Conservation (phyloP, 1,284 basidiomycete species). For the Trichosporon sp. region DNA sequence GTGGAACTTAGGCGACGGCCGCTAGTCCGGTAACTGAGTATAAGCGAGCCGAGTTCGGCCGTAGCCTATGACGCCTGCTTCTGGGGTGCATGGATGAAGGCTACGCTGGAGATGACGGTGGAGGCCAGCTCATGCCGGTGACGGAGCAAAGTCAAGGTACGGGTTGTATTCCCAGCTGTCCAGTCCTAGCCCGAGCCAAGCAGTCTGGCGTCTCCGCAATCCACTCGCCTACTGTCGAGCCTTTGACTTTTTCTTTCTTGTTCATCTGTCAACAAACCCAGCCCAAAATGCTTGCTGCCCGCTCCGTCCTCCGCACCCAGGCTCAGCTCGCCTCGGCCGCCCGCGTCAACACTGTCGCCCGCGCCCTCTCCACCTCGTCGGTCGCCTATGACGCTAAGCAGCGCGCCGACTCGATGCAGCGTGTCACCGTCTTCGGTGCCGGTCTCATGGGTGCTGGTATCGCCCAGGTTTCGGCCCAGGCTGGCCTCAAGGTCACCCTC, state of each 20-base stretch:
- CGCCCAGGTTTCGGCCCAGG: conserved; percentile 60
- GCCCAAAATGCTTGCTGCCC: conserved; percentile 12
- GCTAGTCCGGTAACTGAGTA: conserved; percentile 1
- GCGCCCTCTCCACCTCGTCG: conserved; percentile 21
- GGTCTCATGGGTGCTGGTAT: conserved; percentile 63
- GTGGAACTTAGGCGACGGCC: conserved; percentile 9
- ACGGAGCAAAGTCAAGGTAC: conserved; percentile 3
- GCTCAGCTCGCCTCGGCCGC: conserved; percentile 23
- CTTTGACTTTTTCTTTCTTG: conserved; percentile 4
- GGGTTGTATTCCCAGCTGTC: conserved; percentile 3
- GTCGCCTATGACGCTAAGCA: conserved; percentile 11
- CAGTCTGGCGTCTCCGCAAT: not conserved
- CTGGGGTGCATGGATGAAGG: not conserved
- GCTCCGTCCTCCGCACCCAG: conserved; percentile 19
- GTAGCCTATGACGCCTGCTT: not conserved
- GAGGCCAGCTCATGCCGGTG: not conserved
- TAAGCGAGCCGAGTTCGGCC: conserved; percentile 15
- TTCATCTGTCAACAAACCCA: not conserved
- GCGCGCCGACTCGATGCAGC: conserved; percentile 40
- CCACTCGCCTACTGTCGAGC: not conserved
- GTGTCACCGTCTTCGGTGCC: conserved; percentile 58
- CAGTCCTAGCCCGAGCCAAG: not conserved
- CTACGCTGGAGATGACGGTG: not conserved
- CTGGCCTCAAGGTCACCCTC: conserved; percentile 57
- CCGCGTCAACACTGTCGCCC: conserved; percentile 25